Base-by-base conservation (phyloP, 306 rosid genomes). In the Gleditsia sinensis region DNA sequence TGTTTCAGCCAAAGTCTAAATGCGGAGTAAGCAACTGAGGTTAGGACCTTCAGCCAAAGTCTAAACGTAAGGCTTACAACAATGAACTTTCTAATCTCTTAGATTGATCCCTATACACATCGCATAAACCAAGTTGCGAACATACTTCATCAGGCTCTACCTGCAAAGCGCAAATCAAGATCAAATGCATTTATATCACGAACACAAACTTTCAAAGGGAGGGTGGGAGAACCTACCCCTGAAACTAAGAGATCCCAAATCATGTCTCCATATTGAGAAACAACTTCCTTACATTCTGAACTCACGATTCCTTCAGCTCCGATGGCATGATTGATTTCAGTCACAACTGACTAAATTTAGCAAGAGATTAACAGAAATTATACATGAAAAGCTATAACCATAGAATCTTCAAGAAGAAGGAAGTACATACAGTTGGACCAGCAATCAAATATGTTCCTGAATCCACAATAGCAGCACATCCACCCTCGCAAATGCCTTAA, bases 281-380 rank as follows among this genome's bases (percentile, higher is more conserved):
- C 91, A 36, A 90, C 83, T 39, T 74, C 79, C 82, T 93, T 90
- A 74, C 98, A 90, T 80, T 90, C 91, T 70, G 86, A 76, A 72
- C 91, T 93, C 28, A 87, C 88, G 65, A 92, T 79, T 76, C 98
- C 98, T 84, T 88, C 92, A 61, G 96, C 98, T 77, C 98, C 96
- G 50, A 92, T 90, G 51, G 98, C 98, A 67, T 88, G 90, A 85
- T 92, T 92, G 80, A 92, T 87, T 83, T 90, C 86, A 74, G 98
- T 77, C 69, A 92, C 88, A 70, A 84, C 70, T 72, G 85, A 21
- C 98, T 90, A 84, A 37, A 59, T 61, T 74, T 49, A 34, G 65
- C 50, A 12, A 48, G 45, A 17, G 14, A 77, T 65, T 71, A 33
- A 16, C 50, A 51, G 36, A 57, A 49, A 58, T 77, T 58, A 66